These are phyloP conservation scores for Cercospora citrullina DNA, from an alignment of 2,329 filamentous ascomycete genomes.

Conservation along the genomic window DNA sequence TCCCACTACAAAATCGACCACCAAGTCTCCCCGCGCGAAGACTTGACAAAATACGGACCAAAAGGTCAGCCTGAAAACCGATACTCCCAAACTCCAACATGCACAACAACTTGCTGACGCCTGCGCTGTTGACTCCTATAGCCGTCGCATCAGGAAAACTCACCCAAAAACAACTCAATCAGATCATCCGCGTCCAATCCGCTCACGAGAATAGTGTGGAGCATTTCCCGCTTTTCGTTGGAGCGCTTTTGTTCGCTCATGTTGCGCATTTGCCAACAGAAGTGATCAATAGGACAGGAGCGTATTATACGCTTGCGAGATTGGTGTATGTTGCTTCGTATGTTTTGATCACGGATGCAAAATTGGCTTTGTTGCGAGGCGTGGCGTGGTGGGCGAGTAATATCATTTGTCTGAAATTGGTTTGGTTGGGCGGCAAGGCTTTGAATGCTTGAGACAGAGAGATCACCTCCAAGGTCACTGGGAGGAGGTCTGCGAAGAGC, in stretches of 20 bases:
- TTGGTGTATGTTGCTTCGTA: conserved; percentile 46
- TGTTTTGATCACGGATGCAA: conserved; percentile 42
- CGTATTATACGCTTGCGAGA: conserved; percentile 46
- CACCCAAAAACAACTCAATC: conserved; percentile 45
- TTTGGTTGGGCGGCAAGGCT: conserved; percentile 41
- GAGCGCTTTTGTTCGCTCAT: conserved; percentile 44
- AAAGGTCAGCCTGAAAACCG: conserved; percentile 32
- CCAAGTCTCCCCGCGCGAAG: conserved; percentile 50
- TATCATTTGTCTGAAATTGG: conserved; percentile 43
- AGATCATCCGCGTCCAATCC: conserved; percentile 47
- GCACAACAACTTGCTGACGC: background rate
- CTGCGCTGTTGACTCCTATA: conserved; percentile 20
- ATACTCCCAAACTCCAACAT: too few species aligned
- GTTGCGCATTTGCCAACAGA: conserved; percentile 42
- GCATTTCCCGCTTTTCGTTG: conserved; percentile 44
- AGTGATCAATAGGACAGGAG: conserved; percentile 43
- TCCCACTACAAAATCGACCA: conserved; percentile 49
- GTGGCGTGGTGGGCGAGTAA: conserved; percentile 49
- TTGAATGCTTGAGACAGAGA: conserved; percentile 6
- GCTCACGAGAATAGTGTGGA: conserved; percentile 53
- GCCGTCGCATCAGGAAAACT: conserved; percentile 47
- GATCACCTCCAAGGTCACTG: too few species aligned
- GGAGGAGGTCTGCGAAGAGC: background rate
- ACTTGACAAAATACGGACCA: conserved; percentile 48
- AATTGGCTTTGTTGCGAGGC: conserved; percentile 42